These are phyloP conservation scores for Saururus chinensis DNA, from an alignment of 164 flowering plant species.

Conservation along the genomic window DNA sequence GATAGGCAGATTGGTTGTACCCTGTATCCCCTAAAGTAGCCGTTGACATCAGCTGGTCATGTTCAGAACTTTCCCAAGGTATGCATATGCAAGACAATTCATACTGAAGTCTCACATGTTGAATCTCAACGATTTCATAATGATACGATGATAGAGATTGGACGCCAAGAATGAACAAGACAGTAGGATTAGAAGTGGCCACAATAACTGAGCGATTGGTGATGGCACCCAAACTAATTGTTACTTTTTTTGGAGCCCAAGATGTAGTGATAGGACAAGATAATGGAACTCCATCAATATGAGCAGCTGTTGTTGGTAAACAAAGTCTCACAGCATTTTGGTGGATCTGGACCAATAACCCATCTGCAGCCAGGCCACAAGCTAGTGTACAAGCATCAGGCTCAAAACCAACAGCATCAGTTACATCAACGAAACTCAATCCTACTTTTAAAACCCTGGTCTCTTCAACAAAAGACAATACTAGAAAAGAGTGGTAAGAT, in stretches of 20 bases:
- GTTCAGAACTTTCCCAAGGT: constrained; percentile 32
- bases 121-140: constrained; percentile 72
- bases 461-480: constrained; percentile 91
- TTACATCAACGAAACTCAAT: constrained; percentile 78
- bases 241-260: constrained; percentile 62
- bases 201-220: constrained; percentile 55
- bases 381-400: constrained; percentile 85
- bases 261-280: constrained; percentile 61
- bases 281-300: constrained; percentile 55
- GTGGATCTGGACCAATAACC: constrained; percentile 73
- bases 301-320: constrained; percentile 68
- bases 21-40: constrained; percentile 10
- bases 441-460: constrained; percentile 95
- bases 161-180: constrained; percentile 60
- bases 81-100: constrained; percentile 87
- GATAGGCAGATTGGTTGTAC: constrained; percentile 15
- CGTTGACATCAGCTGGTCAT: constrained; percentile 12
- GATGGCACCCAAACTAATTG: constrained; percentile 82
- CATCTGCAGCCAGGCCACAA: constrained; percentile 77
- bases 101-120: constrained; percentile 49
- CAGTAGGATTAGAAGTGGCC: constrained; percentile 84
- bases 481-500: constrained; percentile 74
- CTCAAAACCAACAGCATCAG: constrained; percentile 88
- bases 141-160: constrained; percentile 35
- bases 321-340: constrained; percentile 68